Evolutionary conservation across 345 rosid genomes (phyloP), one percentile per base, ranked within the genome.

Genomic region (Excoecaria agallocha): DNA sequence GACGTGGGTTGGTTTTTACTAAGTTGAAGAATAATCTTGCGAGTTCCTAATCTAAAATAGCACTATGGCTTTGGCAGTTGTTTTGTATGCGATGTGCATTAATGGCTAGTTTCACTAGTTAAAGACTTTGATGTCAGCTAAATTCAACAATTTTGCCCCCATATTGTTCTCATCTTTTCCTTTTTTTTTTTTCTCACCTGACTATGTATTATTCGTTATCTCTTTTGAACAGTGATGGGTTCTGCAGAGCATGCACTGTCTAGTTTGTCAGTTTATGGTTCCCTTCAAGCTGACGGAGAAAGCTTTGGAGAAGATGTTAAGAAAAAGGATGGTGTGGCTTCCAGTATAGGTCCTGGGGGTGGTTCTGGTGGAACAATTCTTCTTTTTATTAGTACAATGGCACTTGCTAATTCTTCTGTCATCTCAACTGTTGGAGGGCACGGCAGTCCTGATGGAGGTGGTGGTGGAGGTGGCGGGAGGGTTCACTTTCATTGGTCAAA

Each of bases 381-480:
- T 71, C 67, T 93, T 64, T 93, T 89, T 84, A 78, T 91, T 76
- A 89, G 79, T 67, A 19, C 84, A n/a, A 71, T 88, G 70, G 80
- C 79, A 39, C 84, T 93, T 75, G 84, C 84, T 19, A 76, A 72
- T 68, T 85, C 89, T 68, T 87, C 98, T 20, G 69, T 71, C 52
- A 84, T 89, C 76, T 89, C 97, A 70, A 80, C 87, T 64, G 71
- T 68, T 58, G 98, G 98, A 69, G 98, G 98, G 73, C 89, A 86
- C 81, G 98, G 98, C 64, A 88, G 92, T 79, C 85, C 83, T 49
- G 81, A 83, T 66, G 96, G 97, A 22, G 88, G 96, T 54, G 98
- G 98, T 41, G 97, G 97, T 55, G 98, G 98, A 51, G 94, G 98
- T 71, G 98, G 98, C 78, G 98, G 98, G 39, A 87, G 98, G 74